Percentiles rank a stretch among this genome's conserved stretches.
Evolutionary conservation across 2,329 filamentous ascomycete species (phyloP).

Genomic region (Plectosphaerella cucumerina): DNA sequence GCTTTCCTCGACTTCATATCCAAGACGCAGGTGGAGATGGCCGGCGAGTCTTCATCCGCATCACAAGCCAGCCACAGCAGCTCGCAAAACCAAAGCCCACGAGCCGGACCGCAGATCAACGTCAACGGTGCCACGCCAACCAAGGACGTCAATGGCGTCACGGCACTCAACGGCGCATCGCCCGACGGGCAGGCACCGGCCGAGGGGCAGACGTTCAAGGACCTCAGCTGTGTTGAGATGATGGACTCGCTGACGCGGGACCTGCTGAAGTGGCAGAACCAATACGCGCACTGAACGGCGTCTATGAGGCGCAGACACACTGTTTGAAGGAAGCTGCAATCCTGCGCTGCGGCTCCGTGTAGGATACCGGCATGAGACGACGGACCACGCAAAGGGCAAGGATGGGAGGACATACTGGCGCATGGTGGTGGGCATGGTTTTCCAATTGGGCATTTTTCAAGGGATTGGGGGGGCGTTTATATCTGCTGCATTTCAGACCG

Average conservation of each 20-base stretch:
- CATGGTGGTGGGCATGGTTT: constrained; percentile 2
- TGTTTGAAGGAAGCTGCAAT: background rate
- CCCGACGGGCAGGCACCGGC: constrained; percentile 31
- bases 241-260: constrained; percentile 81
- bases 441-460: background rate
- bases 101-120: constrained; percentile 13
- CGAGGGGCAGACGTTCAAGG: constrained; percentile 50
- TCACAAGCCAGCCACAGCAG: constrained; percentile 27
- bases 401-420: background rate
- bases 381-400: constrained; percentile 1
- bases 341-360: constrained; percentile 5
- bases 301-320: background rate
- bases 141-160: constrained; percentile 10
- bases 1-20: constrained; percentile 88
- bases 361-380: constrained; percentile 5
- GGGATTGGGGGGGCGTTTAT: constrained; percentile 4
- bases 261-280: constrained; percentile 80
- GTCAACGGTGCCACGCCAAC: constrained; percentile 11
- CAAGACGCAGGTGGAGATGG: constrained; percentile 82
- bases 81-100: constrained; percentile 16
- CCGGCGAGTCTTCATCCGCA: constrained; percentile 51
- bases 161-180: constrained; percentile 8
- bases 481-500: background rate
- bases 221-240: constrained; percentile 79
- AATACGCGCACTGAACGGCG: constrained; percentile 43